phyloP scores from a whole-genome alignment of 177 flowering plant genomes.

The Vitis hybrid region DNA sequence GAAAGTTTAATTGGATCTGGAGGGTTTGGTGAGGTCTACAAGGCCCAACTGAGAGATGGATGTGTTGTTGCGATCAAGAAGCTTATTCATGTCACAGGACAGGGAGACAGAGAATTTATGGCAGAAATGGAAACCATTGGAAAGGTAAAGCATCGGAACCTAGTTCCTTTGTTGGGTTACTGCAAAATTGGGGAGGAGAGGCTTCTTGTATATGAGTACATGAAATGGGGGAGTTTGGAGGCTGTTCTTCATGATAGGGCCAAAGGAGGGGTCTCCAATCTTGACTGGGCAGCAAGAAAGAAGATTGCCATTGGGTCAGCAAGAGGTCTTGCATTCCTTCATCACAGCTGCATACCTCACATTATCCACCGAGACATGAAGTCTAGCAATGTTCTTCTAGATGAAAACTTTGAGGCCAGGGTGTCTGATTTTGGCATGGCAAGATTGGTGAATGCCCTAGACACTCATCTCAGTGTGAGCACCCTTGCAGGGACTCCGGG shows the following conservation, averaged over 20 bases:
- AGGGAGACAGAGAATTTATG: conserved; percentile 68
- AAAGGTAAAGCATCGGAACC: conserved; percentile 54
- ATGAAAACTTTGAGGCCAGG: conserved; percentile 76
- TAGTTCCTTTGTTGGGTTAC: conserved; percentile 54
- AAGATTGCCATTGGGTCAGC: conserved; percentile 89
- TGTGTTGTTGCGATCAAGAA: conserved; percentile 84
- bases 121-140: conserved; percentile 75
- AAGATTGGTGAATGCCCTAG: conserved; percentile 72
- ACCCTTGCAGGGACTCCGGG: conserved; percentile 93
- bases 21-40: conserved; percentile 89
- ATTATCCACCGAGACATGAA: conserved; percentile 96
- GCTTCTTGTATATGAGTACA: conserved; percentile 59
- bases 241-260: conserved; percentile 69
- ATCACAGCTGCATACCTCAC: conserved; percentile 92
- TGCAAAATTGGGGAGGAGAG: conserved; percentile 60
- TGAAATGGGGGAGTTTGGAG: conserved; percentile 59
- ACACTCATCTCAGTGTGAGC: conserved; percentile 84
- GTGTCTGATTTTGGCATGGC: conserved; percentile 99
- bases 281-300: conserved; percentile 74
- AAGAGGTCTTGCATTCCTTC: conserved; percentile 90
- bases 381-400: conserved; percentile 80
- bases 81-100: conserved; percentile 71
- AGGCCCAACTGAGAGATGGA: conserved; percentile 76
- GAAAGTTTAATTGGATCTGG: conserved; percentile 76
- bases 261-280: conserved; percentile 35